Conservation (phyloP, 2,329 filamentous ascomycete genomes). For the Pseudocercospora fuligena region DNA sequence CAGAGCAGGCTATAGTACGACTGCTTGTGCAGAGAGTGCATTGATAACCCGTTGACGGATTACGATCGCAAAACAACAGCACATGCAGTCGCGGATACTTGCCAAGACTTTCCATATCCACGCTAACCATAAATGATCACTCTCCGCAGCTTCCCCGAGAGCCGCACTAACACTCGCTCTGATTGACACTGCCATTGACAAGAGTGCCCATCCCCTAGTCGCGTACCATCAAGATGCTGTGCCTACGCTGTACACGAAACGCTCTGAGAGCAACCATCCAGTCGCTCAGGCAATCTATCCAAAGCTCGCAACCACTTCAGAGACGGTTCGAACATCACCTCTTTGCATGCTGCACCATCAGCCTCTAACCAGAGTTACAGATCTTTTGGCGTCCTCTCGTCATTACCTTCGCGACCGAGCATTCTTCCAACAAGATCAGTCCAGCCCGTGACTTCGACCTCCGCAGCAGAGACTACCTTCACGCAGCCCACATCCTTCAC, state of each 20-base stretch:
- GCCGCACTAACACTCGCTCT: not conserved
- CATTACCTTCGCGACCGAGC: constrained; percentile 27
- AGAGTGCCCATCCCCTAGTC: not conserved
- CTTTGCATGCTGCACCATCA: not conserved
- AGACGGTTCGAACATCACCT: constrained; percentile 9
- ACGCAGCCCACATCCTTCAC: constrained; percentile 23
- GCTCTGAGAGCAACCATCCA: not conserved
- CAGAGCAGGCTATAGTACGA: too few species aligned
- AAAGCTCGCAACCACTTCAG: not conserved
- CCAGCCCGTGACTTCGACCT: constrained; percentile 20
- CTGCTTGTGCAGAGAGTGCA: too few species aligned
- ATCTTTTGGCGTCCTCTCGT: constrained; percentile 31
- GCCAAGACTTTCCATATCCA: not conserved
- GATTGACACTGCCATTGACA: not conserved
- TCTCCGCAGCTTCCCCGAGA: not conserved
- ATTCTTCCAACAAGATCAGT: constrained; percentile 10
- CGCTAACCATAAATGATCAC: not conserved
- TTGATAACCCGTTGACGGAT: too few species aligned
- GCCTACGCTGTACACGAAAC: constrained; percentile 13
- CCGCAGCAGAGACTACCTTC: constrained; percentile 22
- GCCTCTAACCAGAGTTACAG: constrained; percentile 17
- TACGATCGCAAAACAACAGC: too few species aligned
- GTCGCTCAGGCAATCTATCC: not conserved
- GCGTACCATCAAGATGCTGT: constrained; percentile 11
- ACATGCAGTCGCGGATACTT: not conserved